A percentile compares a stretch with the other conserved stretches of the same genome.
phyloP scores from a whole-genome alignment of 345 rosid genomes.

The Pelargonium nanum region DNA sequence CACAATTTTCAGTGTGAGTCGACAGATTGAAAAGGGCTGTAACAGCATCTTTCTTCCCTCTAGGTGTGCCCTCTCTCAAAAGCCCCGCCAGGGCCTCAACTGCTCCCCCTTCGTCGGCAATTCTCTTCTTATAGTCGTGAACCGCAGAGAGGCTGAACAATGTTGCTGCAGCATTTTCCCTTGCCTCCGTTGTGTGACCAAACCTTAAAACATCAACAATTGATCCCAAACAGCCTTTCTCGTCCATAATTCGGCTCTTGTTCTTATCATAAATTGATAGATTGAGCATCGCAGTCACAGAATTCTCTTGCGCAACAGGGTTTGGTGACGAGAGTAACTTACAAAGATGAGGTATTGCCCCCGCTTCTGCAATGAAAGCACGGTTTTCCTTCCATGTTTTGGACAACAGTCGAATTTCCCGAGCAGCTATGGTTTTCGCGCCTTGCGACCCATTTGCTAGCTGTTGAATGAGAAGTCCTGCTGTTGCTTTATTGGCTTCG shows the following conservation, averaged over 20 bases:
- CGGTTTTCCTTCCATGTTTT: conserved; percentile 90
- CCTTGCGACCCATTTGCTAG: conserved; percentile 52
- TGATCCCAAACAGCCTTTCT: conserved; percentile 60
- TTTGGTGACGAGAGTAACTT: conserved; percentile 48
- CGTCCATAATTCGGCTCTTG: conserved; percentile 73
- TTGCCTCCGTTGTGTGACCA: conserved; percentile 70
- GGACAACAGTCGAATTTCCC: conserved; percentile 72
- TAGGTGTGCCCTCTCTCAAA: conserved; percentile 58
- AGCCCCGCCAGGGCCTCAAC: conserved; percentile 65
- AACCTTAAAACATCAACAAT: conserved; percentile 58
- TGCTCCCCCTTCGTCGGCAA: conserved; percentile 53
- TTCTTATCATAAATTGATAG: conserved; percentile 80
- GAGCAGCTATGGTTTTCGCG: conserved; percentile 62
- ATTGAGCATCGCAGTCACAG: conserved; percentile 86
- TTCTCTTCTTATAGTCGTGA: conserved; percentile 83
- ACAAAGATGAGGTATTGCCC: conserved; percentile 69
- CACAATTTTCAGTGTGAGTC: conserved; percentile 70
- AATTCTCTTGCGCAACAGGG: conserved; percentile 75
- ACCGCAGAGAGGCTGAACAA: conserved; percentile 84
- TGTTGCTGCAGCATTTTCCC: conserved; percentile 94
- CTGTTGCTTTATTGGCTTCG: conserved; percentile 73
- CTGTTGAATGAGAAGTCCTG: conserved; percentile 53
- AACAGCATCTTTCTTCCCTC: conserved; percentile 94
- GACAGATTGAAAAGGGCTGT: conserved; percentile 83
- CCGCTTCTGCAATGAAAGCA: conserved; percentile 74